phyloP scores from a whole-genome alignment of 345 rosid species.

The Eucalyptus sideroxylon region DNA sequence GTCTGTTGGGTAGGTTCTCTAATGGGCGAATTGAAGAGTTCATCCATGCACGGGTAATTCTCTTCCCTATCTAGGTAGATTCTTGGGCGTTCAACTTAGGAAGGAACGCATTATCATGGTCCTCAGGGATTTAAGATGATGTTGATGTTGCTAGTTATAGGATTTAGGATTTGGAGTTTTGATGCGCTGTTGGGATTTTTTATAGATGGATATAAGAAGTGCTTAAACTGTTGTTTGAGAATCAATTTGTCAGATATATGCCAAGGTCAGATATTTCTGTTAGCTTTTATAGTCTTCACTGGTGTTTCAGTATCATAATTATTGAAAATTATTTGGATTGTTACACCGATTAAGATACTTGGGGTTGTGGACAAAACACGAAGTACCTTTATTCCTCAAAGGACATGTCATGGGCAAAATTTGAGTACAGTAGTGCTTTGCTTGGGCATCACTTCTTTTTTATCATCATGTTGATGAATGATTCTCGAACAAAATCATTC shows the following conservation, averaged over 20 bases:
- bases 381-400: background rate
- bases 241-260: background rate
- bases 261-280: background rate
- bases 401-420: background rate
- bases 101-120: background rate
- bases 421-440: background rate
- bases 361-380: background rate
- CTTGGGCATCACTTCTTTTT: background rate
- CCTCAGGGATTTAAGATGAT: background rate
- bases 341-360: background rate
- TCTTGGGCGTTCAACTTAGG: background rate
- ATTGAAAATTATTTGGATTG: background rate
- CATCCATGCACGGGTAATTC: slow-evolving; percentile 68
- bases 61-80: background rate
- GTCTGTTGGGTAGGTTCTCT: slow-evolving; percentile 60
- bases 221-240: background rate
- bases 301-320: background rate
- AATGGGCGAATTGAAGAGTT: slow-evolving; percentile 90
- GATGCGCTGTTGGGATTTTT: background rate
- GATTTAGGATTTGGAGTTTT: background rate
- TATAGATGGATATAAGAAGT: background rate
- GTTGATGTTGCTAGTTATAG: background rate
- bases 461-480: background rate
- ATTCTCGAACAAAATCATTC: background rate
- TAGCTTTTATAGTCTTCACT: background rate